Percentiles rank a stretch among this genome's conserved stretches.
These are phyloP conservation scores for Mycena belliarum DNA, from an alignment of 768 basidiomycete species.

Conservation along the genomic window DNA sequence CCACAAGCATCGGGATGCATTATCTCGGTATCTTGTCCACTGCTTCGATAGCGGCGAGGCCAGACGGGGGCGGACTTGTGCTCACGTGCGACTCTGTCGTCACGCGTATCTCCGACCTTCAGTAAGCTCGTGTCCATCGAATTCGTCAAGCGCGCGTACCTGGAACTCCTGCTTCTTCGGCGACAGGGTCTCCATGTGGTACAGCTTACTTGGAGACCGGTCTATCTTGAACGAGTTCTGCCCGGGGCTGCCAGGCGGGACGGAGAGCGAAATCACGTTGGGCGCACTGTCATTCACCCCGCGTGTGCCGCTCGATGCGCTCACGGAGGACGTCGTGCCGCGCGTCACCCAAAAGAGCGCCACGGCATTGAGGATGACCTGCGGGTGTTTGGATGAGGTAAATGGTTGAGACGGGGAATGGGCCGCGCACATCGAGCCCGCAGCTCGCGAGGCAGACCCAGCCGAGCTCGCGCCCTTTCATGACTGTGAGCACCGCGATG, in stretches of 20 bases:
- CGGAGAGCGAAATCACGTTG: neutral
- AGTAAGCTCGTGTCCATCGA: too few relatives aligned
- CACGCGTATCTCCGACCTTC: too few relatives aligned
- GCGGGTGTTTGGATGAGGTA: neutral
- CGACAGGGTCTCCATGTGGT: too few relatives aligned
- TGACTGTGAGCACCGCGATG: conserved; percentile 43
- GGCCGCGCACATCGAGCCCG: conserved; percentile 30
- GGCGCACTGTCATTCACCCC: neutral
- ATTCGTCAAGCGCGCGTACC: too few relatives aligned
- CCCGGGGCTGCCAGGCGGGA: neutral
- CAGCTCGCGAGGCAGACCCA: conserved; percentile 50
- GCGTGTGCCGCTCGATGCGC: neutral
- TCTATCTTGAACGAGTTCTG: neutral
- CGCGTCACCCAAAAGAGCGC: conserved; percentile 51
- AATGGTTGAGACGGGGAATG: neutral
- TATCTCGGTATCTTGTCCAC: too few relatives aligned
- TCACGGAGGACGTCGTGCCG: conserved; percentile 3
- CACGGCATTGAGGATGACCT: conserved; percentile 49
- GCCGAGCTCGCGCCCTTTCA: conserved; percentile 47
- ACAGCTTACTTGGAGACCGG: too few relatives aligned
- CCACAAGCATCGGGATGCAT: too few relatives aligned
- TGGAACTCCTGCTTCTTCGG: too few relatives aligned
- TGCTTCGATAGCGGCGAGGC: too few relatives aligned
- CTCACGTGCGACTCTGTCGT: too few relatives aligned
- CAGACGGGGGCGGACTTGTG: too few relatives aligned